phyloP scores from a whole-genome alignment of 164 flowering plant genomes.

The grape (Vitis vinifera) region ASM3070453v1 NC_081814.1:11803001-11803500 shows the following conservation, averaged over 20 bases:
- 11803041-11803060: too few species aligned
- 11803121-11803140: not conserved
- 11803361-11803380: not conserved
- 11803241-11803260: slow-evolving; percentile 32
- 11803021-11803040: too few species aligned
- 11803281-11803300: slow-evolving; percentile 10
- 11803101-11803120: too few species aligned
- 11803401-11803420: too few species aligned
- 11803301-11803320: slow-evolving; percentile 23
- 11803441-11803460: too few species aligned
- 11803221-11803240: slow-evolving; percentile 1
- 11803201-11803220: not conserved
- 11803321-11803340: not conserved
- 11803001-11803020: too few species aligned
- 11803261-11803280: slow-evolving; percentile 7
- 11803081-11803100: too few species aligned
- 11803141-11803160: slow-evolving; percentile 2
- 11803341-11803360: not conserved
- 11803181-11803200: not conserved
- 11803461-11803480: too few species aligned
- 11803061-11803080: too few species aligned
- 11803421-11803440: too few species aligned
- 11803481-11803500: too few species aligned
- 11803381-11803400: too few species aligned
- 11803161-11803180: not conserved